A percentile compares a stretch with the other conserved stretches of the same genome.
phyloP scores from a whole-genome alignment of 2,329 filamentous ascomycete species.

The Phialocephala sp. region DNA sequence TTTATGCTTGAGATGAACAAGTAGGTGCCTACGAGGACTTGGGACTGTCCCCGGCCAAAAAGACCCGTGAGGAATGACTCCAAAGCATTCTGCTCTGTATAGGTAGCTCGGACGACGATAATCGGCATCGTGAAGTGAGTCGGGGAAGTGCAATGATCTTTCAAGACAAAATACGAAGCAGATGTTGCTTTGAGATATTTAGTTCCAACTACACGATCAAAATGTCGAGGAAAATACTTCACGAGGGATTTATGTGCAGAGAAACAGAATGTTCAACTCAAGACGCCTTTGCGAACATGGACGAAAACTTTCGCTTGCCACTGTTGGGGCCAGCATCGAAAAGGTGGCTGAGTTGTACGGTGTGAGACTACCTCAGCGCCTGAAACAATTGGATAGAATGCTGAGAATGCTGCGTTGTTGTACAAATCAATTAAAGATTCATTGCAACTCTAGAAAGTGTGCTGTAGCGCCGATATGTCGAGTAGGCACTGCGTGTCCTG shows the following conservation, averaged over 20 bases:
- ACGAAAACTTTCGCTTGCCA: not conserved
- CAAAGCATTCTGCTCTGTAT: slow-evolving; percentile 18
- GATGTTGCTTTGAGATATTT: no score
- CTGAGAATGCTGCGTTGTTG: not conserved
- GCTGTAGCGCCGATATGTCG: not conserved
- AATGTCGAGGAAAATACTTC: not conserved
- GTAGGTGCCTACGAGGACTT: slow-evolving; percentile 2
- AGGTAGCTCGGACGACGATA: slow-evolving; percentile 18
- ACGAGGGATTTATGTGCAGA: not conserved
- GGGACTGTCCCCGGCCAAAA: slow-evolving; percentile 3
- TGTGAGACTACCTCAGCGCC: slow-evolving; percentile 1
- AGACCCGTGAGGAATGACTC: slow-evolving; percentile 15
- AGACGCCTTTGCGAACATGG: not conserved
- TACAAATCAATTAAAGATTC: not conserved
- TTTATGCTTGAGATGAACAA: not conserved
- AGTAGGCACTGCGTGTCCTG: not conserved
- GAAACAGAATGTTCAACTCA: not conserved
- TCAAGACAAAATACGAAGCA: no score
- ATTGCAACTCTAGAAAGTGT: no score
- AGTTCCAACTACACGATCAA: not conserved
- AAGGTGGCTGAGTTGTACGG: not conserved
- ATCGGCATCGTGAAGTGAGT: slow-evolving; percentile 11
- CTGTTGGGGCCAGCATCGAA: not conserved
- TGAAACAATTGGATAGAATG: not conserved
- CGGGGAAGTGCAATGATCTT: no score